Base-by-base conservation (phyloP, 768 basidiomycete genomes). In the Podaxis carcinomalis region DNA sequence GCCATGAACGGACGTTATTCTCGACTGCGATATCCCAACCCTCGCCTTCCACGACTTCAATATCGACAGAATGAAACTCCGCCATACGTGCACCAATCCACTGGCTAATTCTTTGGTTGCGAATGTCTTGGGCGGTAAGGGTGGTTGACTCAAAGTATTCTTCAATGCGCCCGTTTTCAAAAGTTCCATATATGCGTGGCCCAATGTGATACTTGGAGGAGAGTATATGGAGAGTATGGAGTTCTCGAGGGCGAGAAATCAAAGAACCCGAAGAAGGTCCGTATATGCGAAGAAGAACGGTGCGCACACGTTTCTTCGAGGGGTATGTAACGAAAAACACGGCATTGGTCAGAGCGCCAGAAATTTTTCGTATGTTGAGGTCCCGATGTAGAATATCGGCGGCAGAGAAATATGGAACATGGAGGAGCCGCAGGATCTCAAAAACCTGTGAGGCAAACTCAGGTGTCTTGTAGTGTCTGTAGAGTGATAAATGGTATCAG, bases 31-130 rank as follows among this genome's bases (percentile, higher is more conserved):
- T 78, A 58, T 85, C 80, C 78, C 83, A 80, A 16, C 76, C 80
- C 55, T 75, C 77, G 39, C 76, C 77, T 68, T 84, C 83, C 50
- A 98, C 80, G 46, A 79, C 78, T 13, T 81, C 80, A 55, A 97
- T 80, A 68, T 96, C 93, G 51, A 98, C 96, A 25, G 87, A 86
- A 74, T 99, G 97, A 35, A 99, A 82, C 73, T 98, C 95, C 21
- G 93, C 87, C 96, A 98, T 98, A 36, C 96, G 82, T 21, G 88
- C 84, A n/a, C 87, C 95, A 66, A 98, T 93, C 84, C 90, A 93
- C 28, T 86, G 79, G 70, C 92, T 94, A 58, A 88, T 84, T 62
- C 76, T 73, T 14, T 86, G 83, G 66, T 93, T 85, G 51, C 93
- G 83, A 63, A 99, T 79, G 69, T 97, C 93, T 44, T 80, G 72